A percentile compares a stretch with the other conserved stretches of the same genome.
Evolutionary conservation across 352 stramenopile species (phyloP).

Genomic region (Aphanomyces euteiches): DNA sequence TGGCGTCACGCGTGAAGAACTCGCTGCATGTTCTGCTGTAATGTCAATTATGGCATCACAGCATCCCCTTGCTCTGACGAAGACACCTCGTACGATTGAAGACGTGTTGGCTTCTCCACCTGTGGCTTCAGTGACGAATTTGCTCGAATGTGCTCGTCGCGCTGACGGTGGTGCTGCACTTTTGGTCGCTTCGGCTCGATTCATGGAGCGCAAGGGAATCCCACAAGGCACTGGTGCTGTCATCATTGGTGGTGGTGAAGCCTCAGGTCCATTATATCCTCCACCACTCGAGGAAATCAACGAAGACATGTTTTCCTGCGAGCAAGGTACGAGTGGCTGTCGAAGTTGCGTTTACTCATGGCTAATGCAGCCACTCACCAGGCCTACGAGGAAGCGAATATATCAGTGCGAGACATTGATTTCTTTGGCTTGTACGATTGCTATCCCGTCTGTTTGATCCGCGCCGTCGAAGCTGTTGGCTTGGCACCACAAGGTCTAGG

Average conservation of each 20-base stretch:
- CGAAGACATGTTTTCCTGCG: constrained; percentile 39
- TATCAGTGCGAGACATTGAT: constrained; percentile 38
- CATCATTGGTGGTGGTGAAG: constrained; percentile 41
- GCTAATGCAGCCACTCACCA: constrained; percentile 24
- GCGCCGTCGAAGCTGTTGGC: constrained; percentile 41
- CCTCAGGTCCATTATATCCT: constrained; percentile 39
- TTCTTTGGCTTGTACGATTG: constrained; percentile 50
- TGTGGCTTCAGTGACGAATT: constrained; percentile 33
- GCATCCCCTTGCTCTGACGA: constrained; percentile 36
- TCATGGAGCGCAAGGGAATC: constrained; percentile 36
- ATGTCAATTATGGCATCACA: constrained; percentile 40
- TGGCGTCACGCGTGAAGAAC: constrained; percentile 39
- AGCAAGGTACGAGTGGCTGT: constrained; percentile 32
- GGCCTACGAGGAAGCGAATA: constrained; percentile 38
- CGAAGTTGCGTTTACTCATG: no score
- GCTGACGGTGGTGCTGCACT: constrained; percentile 40
- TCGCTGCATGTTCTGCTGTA: constrained; percentile 35
- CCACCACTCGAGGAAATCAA: constrained; percentile 34
- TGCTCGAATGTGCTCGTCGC: constrained; percentile 40
- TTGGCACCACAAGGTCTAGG: constrained; percentile 35
- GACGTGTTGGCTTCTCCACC: constrained; percentile 33
- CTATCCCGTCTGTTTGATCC: constrained; percentile 45
- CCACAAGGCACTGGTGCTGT: constrained; percentile 29
- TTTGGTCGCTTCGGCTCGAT: constrained; percentile 37
- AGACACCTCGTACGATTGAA: constrained; percentile 32